Percentiles rank a stretch among this genome's conserved stretches.
phyloP scores from a whole-genome alignment of 2,329 filamentous ascomycete species.

The Apiospora sp. region DNA sequence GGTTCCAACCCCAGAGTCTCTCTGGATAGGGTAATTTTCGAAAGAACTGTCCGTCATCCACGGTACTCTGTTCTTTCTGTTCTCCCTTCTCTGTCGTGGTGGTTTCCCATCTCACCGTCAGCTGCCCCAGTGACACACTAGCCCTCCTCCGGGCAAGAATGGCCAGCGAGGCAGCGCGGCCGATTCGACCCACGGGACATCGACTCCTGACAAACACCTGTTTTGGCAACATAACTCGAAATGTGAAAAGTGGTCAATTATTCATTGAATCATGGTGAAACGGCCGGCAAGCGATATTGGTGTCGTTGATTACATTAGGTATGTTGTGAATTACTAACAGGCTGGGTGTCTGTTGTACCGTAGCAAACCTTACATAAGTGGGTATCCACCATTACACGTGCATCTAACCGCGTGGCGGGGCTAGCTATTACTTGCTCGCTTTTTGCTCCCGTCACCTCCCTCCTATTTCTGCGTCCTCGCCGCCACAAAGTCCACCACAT shows the following conservation, averaged over 20 bases:
- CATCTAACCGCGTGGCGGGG: not conserved
- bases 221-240: not conserved
- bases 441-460: not conserved
- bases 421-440: not conserved
- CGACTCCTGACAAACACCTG: not conserved
- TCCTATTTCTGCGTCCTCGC: slow-evolving; percentile 3
- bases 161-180: not conserved
- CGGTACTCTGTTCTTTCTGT: not conserved
- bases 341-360: not conserved
- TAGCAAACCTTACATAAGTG: not conserved
- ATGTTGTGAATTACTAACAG: not conserved
- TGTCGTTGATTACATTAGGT: not conserved
- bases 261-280: not conserved
- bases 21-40: not conserved
- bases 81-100: not conserved
- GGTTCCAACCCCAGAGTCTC: not conserved
- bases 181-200: not conserved
- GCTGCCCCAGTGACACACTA: not conserved
- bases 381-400: not conserved
- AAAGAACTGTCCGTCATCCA: too few relatives aligned
- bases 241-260: not conserved
- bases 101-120: not conserved
- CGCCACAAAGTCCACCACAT: slow-evolving; percentile 59
- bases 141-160: not conserved
- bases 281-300: not conserved